Base-by-base conservation (phyloP, 305 asterid species). In the Fraxinus baroniana region DNA sequence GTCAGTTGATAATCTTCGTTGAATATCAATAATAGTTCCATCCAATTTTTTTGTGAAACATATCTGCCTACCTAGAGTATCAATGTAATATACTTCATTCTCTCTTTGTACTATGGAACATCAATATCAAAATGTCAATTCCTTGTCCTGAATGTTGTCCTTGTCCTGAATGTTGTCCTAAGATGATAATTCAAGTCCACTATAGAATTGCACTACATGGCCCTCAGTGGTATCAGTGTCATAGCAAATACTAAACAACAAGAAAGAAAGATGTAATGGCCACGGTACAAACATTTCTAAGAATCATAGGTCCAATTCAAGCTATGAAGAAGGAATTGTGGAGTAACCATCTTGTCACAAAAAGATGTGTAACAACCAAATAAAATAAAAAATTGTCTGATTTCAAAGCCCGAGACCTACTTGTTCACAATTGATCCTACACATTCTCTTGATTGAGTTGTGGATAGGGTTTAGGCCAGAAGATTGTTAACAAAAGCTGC, bases 131-230 rank as follows among this genome's bases (percentile, higher is more conserved):
- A 52, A 17, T 18, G 83, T 37, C 13, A 20, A 37, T 39, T 79
- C 79, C 62, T 5, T 37, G 55, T 52, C 46, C 44, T 49, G 28
- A 71, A 20, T 20, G 70, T 60, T 71, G 26, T 33, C 28, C 55
- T 22, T 37, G 55, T 52, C 46, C 44, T 49, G 28, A 71, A 20
- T 20, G 70, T 60, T 71, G 26, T 33, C 28, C 55, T 22, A 78
- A 32, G 57, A 78, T 28, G 66, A 71, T 41, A 72, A 71, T 52
- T 10, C 33, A n/a, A 46, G 39, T 52, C 32, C 57, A 52, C 62
- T 24, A 73, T 55, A 82, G 18, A 78, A 32, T 30, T 35, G 82
- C 36, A 80, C 46, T 71, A 7, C 66, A 71, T 10, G 55, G 46
- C 78, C 36, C 13, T n/a, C 41, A 39, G 62, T 18, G 32, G 76